phyloP scores from a whole-genome alignment of 345 rosid genomes.

The Eucalyptus victrix region DNA sequence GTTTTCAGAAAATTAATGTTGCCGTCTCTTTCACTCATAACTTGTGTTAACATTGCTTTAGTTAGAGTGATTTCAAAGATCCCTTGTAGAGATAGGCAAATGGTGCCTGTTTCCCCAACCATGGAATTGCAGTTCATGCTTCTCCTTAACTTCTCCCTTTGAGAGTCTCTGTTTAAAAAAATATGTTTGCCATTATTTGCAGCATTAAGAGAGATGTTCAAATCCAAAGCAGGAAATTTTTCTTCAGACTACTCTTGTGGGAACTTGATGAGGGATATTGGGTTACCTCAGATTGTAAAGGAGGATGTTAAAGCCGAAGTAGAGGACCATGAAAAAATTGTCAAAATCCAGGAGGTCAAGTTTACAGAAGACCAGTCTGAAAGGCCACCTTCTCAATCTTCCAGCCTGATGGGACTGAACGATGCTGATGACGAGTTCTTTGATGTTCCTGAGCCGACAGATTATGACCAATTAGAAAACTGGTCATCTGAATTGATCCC shows the following conservation, averaged over 20 bases:
- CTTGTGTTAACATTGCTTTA: background rate
- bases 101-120: background rate
- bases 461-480: slow-evolving; percentile 32
- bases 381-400: slow-evolving; percentile 17
- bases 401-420: slow-evolving; percentile 42
- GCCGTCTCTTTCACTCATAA: background rate
- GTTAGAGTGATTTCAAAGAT: background rate
- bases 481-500: slow-evolving; percentile 36
- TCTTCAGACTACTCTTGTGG: slow-evolving; percentile 24
- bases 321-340: background rate
- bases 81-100: background rate
- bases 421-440: slow-evolving; percentile 83
- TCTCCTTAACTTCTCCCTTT: background rate
- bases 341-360: background rate
- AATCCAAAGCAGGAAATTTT: slow-evolving; percentile 39
- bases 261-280: slow-evolving; percentile 12
- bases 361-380: slow-evolving; percentile 21
- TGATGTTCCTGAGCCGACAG: slow-evolving; percentile 64
- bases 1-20: background rate
- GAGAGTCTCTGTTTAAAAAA: background rate
- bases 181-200: background rate
- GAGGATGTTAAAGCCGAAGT: slow-evolving; percentile 9
- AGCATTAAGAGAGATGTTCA: slow-evolving; percentile 74
- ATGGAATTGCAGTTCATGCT: background rate
- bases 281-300: slow-evolving; percentile 10